These are phyloP conservation scores for Annulohypoxylon moriforme DNA, from an alignment of 495 filamentous ascomycete genomes.

Conservation along the genomic window DNA sequence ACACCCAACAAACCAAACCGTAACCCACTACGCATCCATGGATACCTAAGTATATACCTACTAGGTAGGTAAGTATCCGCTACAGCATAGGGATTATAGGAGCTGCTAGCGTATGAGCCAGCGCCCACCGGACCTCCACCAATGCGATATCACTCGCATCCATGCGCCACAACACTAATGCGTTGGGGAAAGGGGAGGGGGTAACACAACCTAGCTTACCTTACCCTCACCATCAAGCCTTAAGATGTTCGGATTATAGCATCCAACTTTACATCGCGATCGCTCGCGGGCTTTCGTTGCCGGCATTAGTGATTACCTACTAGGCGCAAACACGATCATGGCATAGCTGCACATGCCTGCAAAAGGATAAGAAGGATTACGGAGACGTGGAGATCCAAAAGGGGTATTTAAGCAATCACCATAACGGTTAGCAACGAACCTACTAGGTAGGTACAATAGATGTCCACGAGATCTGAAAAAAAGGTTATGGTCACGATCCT, in stretches of 20 bases:
- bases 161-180: constrained; percentile 27
- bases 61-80: too few relatives aligned
- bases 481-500: constrained; percentile 26
- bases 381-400: constrained; percentile 9
- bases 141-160: constrained; percentile 46
- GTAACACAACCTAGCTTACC: constrained; percentile 41
- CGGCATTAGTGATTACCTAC: constrained; percentile 40
- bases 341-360: constrained; percentile 1
- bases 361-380: background rate
- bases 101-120: constrained; percentile 6
- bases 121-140: constrained; percentile 18
- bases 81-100: background rate
- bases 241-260: constrained; percentile 27
- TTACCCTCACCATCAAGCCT: constrained; percentile 38
- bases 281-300: constrained; percentile 33
- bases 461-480: constrained; percentile 29
- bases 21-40: constrained; percentile 11
- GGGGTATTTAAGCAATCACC: constrained; percentile 25
- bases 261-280: constrained; percentile 15
- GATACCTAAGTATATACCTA: background rate
- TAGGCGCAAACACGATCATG: constrained; percentile 18
- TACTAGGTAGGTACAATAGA: background rate
- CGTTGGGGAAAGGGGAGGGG: constrained; percentile 15
- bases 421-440: constrained; percentile 9
- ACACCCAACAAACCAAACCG: background rate